Evolutionary conservation across 768 basidiomycete genomes (phyloP).

Genomic region (Amanita pallidorosea): DNA sequence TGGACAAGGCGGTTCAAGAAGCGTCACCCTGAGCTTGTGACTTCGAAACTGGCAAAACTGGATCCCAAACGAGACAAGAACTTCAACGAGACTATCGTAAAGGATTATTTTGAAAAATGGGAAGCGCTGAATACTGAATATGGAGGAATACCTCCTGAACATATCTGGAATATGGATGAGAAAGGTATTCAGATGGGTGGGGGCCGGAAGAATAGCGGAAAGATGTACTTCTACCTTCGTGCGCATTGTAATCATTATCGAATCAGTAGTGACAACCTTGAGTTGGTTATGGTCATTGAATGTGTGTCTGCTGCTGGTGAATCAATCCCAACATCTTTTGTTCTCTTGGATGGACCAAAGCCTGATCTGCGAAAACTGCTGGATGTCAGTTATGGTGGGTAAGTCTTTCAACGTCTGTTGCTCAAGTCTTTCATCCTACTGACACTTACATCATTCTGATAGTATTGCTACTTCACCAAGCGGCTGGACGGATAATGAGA

Average conservation of each 20-base stretch:
- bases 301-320: slow-evolving; percentile 25
- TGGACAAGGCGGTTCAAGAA: not conserved
- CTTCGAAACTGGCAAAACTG: not conserved
- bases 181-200: slow-evolving; percentile 19
- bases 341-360: slow-evolving; percentile 11
- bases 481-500: too few species aligned
- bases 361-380: slow-evolving; percentile 13
- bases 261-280: slow-evolving; percentile 20
- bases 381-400: slow-evolving; percentile 20
- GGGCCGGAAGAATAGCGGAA: slow-evolving; percentile 9
- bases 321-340: not conserved
- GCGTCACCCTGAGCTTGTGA: not conserved
- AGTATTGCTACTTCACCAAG: slow-evolving; percentile 2
- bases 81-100: slow-evolving; percentile 3
- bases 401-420: slow-evolving; percentile 31
- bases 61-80: not conserved
- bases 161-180: slow-evolving; percentile 20
- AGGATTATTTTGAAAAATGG: not conserved
- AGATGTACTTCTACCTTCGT: not conserved
- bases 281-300: slow-evolving; percentile 33
- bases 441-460: not conserved
- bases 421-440: slow-evolving; percentile 10
- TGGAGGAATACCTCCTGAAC: slow-evolving; percentile 13
- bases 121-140: not conserved
- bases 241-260: slow-evolving; percentile 10